Conservation (phyloP, 2,329 filamentous ascomycete genomes). For the Penicillium sp. region DNA sequence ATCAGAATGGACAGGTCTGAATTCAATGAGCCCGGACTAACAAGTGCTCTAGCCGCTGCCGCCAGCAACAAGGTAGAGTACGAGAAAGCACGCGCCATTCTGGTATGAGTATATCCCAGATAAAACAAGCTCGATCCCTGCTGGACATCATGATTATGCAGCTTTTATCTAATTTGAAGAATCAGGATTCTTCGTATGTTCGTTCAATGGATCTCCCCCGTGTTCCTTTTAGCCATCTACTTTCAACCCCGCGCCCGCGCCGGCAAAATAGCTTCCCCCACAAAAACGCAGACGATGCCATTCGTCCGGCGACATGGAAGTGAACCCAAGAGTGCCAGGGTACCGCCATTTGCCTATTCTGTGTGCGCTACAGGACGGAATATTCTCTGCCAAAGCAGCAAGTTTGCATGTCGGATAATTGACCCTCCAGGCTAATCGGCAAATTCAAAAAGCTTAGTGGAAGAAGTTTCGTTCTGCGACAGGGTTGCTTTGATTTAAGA, state of each 20-base stretch:
- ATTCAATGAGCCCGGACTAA: constrained; percentile 14
- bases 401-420: not conserved
- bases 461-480: not conserved
- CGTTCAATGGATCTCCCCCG: not conserved
- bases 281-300: constrained; percentile 2
- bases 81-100: constrained; percentile 12
- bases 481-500: not conserved
- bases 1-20: constrained; percentile 24
- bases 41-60: constrained; percentile 8
- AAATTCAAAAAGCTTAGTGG: not conserved
- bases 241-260: constrained; percentile 11
- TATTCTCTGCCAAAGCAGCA: not conserved
- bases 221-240: constrained; percentile 7
- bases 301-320: constrained; percentile 6
- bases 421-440: not conserved
- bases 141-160: not conserved
- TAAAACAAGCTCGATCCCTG: not conserved
- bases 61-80: constrained; percentile 3
- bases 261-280: constrained; percentile 15
- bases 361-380: not conserved
- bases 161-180: not conserved
- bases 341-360: not conserved
- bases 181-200: not conserved
- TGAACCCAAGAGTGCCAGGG: no score
- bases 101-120: not conserved